Percentiles rank a stretch among this genome's conserved stretches.
Evolutionary conservation across 31 red algal genomes (phyloP).

Genomic region (Asparagopsis taxiformis): DNA sequence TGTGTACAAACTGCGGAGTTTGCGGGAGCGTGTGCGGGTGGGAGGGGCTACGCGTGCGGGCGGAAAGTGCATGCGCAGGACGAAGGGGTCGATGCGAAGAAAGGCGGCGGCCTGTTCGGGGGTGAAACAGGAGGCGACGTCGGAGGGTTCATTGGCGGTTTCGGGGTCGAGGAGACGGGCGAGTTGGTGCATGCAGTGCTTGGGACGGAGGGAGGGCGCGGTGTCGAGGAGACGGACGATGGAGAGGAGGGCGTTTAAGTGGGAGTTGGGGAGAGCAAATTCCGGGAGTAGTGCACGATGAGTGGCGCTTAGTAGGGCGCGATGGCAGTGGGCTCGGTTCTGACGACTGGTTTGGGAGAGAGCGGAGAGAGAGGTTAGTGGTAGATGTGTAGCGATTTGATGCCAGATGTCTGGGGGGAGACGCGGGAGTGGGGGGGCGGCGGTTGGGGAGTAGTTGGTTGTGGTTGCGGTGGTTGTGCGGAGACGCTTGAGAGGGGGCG

Average conservation of each 20-base stretch:
- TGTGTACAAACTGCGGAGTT: neutral
- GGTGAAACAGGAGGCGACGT: slow-evolving; percentile 3
- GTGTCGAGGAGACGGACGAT: neutral
- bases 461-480: neutral
- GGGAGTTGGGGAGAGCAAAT: neutral
- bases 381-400: slow-evolving; percentile 4
- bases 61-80: slow-evolving; percentile 1
- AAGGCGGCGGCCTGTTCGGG: slow-evolving; percentile 1
- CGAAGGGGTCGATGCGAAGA: slow-evolving; percentile 5
- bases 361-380: slow-evolving; percentile 9
- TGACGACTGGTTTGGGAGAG: neutral
- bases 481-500: slow-evolving; percentile 26
- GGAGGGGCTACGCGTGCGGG: neutral
- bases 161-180: neutral
- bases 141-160: neutral
- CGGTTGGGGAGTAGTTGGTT: neutral
- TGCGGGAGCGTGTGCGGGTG: neutral
- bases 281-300: slow-evolving; percentile 1
- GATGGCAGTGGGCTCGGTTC: neutral
- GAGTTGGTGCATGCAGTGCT: slow-evolving; percentile 1
- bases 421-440: neutral
- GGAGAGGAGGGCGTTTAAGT: neutral
- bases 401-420: slow-evolving; percentile 29
- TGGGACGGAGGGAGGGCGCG: slow-evolving; percentile 8
- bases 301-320: neutral